Conservation (phyloP, 768 basidiomycete genomes). For the Lactifluus subvellereus region DNA sequence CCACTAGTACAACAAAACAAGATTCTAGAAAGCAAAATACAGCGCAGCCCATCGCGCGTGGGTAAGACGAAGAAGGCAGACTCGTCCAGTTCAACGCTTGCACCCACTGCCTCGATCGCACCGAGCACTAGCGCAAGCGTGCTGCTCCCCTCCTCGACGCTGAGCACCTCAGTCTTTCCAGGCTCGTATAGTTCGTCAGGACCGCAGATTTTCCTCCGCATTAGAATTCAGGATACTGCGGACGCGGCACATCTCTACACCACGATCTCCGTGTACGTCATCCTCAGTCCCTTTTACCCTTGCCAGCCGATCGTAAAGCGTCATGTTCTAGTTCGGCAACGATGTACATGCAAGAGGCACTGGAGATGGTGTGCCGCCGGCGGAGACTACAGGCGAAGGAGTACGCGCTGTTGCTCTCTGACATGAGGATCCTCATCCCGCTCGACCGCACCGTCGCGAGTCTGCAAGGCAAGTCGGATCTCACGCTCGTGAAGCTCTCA, state of each 20-base stretch:
- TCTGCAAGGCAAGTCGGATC: slow-evolving; percentile 78
- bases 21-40: slow-evolving; percentile 71
- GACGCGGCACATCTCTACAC: slow-evolving; percentile 84
- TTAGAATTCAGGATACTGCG: slow-evolving; percentile 72
- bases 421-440: slow-evolving; percentile 73
- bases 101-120: slow-evolving; percentile 24
- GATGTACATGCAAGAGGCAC: slow-evolving; percentile 96
- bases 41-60: slow-evolving; percentile 71
- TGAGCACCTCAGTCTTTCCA: slow-evolving; percentile 40
- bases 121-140: slow-evolving; percentile 27
- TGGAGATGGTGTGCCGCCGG: slow-evolving; percentile 75
- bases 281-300: not conserved
- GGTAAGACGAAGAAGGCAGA: slow-evolving; percentile 55
- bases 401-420: slow-evolving; percentile 69
- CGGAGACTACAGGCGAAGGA: slow-evolving; percentile 69
- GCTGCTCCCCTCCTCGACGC: slow-evolving; percentile 26
- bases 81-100: slow-evolving; percentile 32
- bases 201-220: slow-evolving; percentile 76
- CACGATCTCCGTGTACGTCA: slow-evolving; percentile 84
- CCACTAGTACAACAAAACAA: slow-evolving; percentile 70
- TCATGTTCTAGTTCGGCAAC: slow-evolving; percentile 59
- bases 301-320: not conserved
- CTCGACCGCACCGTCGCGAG: slow-evolving; percentile 96
- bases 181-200: slow-evolving; percentile 70
- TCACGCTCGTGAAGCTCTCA: slow-evolving; percentile 72